These are phyloP conservation scores for Hymenoscyphus albidus DNA, from an alignment of 2,329 filamentous ascomycete genomes.

Conservation along the genomic window DNA sequence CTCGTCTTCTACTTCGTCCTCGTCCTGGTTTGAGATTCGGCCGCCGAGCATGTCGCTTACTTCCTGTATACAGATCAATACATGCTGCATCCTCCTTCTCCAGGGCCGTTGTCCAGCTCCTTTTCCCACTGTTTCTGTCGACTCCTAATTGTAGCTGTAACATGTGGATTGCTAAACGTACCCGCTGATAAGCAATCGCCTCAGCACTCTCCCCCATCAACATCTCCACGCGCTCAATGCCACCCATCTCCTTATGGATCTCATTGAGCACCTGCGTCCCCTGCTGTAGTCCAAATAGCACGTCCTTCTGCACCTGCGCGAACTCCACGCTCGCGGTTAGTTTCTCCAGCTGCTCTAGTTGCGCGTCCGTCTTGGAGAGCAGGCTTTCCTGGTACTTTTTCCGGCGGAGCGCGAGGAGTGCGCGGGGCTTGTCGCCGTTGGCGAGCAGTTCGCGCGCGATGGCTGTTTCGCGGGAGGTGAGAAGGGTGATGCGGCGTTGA, in stretches of 20 bases:
- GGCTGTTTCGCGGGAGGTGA: conserved; percentile 83
- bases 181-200: conserved; percentile 85
- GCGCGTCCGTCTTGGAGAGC: conserved; percentile 81
- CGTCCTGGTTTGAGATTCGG: conserved; percentile 87
- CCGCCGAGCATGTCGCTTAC: conserved; percentile 87
- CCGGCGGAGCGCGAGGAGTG: conserved; percentile 80
- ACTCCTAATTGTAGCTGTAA: too few relatives aligned
- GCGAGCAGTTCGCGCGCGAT: conserved; percentile 81
- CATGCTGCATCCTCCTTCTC: too few relatives aligned
- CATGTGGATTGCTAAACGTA: conserved; percentile 38
- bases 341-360: conserved; percentile 90
- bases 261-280: conserved; percentile 84
- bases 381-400: conserved; percentile 97
- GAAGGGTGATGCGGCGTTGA: conserved; percentile 80
- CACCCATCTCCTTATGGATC: conserved; percentile 95
- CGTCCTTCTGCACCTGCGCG: conserved; percentile 93
- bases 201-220: conserved; percentile 90
- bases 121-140: too few relatives aligned
- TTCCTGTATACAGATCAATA: conserved; percentile 54
- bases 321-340: conserved; percentile 90
- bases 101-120: too few relatives aligned
- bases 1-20: conserved; percentile 97
- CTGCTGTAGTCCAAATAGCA: conserved; percentile 87
- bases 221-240: conserved; percentile 89
- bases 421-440: conserved; percentile 73